Evolutionary conservation across 345 rosid genomes (phyloP), one percentile per base, ranked within the genome.

Genomic region (Raphanus raphanistrum): DNA sequence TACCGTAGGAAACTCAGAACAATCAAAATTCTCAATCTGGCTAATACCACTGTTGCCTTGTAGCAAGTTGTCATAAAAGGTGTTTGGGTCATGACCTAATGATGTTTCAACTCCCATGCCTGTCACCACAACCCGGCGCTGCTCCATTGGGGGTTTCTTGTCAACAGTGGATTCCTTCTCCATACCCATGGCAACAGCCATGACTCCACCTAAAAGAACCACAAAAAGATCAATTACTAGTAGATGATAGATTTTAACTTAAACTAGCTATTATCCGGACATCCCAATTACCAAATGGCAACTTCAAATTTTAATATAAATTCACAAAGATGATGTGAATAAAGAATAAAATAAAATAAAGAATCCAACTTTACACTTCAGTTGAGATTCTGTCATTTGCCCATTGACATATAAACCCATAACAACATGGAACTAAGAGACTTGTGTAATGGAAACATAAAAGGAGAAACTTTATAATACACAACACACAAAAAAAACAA

Each of bases 41-140:
- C 89, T 89, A 69, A 94, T 84, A 66, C 98, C 98, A 80, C 98
- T 94, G 77, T 71, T 83, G 64, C 98, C 97, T 79, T 88, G 88
- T 31, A 94, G 90, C 86, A 94, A 81, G 83, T 94, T 94, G 70
- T 88, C 83, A 79, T 94, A 94, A 84, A 89, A 92, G 67, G 85
- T 84, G 58, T 90, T 79, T 3, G 79, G 85, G 25, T 94, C 98
- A 81, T 92, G 93, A 64, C 98, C 98, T 72, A 94, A 87, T 11
- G 97, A 86, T 21, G 95, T 80, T 60, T 83, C 93, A 61, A 92
- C 87, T 48, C 98, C 97, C 98, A 92, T 89, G 35, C 98, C 98
- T n/a, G 98, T 94, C 77, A 94, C 97, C 52, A 94, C 98, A 43
- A 94, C 98, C 9, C 91, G 84, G 31, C 95, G 89, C 67, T 92